A percentile compares a stretch with the other conserved stretches of the same genome.
These are phyloP conservation scores for Pseudonitzschia multiseries DNA, from an alignment of 108 stramenopile genomes.

Conservation along the genomic window DNA sequence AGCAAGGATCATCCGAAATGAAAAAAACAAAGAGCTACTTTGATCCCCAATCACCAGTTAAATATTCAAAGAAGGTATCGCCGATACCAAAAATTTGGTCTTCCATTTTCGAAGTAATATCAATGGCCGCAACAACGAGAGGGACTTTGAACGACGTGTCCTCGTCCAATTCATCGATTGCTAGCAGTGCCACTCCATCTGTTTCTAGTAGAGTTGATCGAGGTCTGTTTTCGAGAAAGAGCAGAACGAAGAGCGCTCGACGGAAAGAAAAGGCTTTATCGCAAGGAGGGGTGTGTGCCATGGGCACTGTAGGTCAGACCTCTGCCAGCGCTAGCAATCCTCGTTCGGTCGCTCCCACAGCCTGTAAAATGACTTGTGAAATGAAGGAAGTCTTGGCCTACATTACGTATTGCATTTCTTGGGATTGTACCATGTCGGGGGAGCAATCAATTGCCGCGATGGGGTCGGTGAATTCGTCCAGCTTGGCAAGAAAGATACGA, in stretches of 20 bases:
- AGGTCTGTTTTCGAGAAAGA: not conserved
- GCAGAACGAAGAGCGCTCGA: constrained; percentile 34
- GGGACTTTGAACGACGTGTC: not conserved
- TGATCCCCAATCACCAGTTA: not conserved
- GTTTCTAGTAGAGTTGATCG: not conserved
- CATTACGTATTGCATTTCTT: constrained; percentile 47
- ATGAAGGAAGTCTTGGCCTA: constrained; percentile 45
- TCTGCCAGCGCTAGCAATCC: not conserved
- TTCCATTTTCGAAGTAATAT: constrained; percentile 7
- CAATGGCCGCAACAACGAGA: not conserved
- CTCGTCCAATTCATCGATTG: not conserved
- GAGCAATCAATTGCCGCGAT: constrained; percentile 30
- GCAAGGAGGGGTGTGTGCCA: not conserved
- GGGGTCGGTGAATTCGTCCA: constrained; percentile 10
- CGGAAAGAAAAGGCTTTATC: constrained; percentile 22
- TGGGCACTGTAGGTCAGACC: constrained; percentile 11
- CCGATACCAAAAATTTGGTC: constrained; percentile 14
- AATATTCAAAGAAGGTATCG: not conserved
- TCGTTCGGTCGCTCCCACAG: not conserved
- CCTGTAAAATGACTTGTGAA: constrained; percentile 1
- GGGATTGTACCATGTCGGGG: constrained; percentile 49
- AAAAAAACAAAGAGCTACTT: not conserved
- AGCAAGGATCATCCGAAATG: not conserved
- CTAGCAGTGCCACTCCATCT: not conserved
- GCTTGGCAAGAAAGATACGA: constrained; percentile 35